These are phyloP conservation scores for Pharnaceum exiguum DNA, from an alignment of 148 eudicot genomes.

Conservation along the genomic window DNA sequence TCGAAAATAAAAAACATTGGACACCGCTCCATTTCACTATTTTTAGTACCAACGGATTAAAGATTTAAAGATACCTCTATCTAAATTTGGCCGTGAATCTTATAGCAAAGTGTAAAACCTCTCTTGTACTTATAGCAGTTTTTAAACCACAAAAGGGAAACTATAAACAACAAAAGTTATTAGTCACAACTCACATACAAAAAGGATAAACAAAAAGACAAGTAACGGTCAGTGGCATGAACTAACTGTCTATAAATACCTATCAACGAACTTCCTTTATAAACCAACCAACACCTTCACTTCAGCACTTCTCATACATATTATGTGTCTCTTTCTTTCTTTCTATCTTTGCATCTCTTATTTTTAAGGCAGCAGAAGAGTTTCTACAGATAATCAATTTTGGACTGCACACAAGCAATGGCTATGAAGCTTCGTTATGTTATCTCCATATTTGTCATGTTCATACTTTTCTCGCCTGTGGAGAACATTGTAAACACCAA, in stretches of 20 bases:
- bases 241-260: conserved; percentile 23
- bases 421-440: conserved; percentile 7
- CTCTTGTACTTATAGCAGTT: too few relatives aligned
- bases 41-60: too few relatives aligned
- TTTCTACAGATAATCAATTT: background rate
- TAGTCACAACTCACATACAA: background rate
- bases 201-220: background rate
- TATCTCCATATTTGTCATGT: conserved; percentile 8
- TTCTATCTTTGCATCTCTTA: too few relatives aligned
- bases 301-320: background rate
- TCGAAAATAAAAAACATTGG: too few relatives aligned
- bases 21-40: too few relatives aligned
- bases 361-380: background rate
- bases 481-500: conserved; percentile 15
- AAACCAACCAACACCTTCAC: background rate
- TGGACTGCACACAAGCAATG: background rate
- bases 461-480: conserved; percentile 13
- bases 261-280: conserved; percentile 2
- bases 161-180: too few relatives aligned
- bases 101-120: too few relatives aligned
- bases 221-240: conserved; percentile 7
- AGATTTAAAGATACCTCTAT: too few relatives aligned
- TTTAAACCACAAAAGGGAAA: too few relatives aligned
- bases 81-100: too few relatives aligned
- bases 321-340: background rate